Conservation (phyloP, 768 basidiomycete species). For the Russula foetens region DNA sequence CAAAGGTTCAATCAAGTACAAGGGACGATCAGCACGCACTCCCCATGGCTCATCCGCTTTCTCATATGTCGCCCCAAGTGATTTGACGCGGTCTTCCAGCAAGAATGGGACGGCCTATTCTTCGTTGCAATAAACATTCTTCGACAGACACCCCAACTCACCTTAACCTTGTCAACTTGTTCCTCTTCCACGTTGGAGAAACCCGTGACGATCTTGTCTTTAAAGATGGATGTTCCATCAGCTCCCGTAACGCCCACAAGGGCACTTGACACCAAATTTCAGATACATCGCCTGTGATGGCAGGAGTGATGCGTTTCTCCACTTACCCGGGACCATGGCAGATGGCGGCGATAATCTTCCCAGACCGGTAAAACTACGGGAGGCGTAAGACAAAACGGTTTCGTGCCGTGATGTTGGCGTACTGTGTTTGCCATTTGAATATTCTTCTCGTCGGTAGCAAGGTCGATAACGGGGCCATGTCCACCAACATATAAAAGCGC, state of each 20-base stretch:
- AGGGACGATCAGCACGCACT: conserved; percentile 31
- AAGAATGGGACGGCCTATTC: conserved; percentile 57
- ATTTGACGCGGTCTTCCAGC: conserved; percentile 54
- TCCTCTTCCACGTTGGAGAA: conserved; percentile 71
- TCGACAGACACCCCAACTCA: conserved; percentile 17
- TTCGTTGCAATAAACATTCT: neutral
- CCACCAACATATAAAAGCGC: conserved; percentile 77
- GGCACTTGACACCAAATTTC: conserved; percentile 31
- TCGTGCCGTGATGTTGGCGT: no score
- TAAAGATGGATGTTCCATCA: conserved; percentile 57
- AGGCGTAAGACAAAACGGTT: neutral
- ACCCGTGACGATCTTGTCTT: conserved; percentile 47
- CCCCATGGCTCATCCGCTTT: conserved; percentile 50
- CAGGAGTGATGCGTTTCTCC: neutral
- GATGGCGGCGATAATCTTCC: conserved; percentile 62
- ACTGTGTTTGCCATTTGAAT: conserved; percentile 50
- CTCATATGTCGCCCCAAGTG: conserved; percentile 58
- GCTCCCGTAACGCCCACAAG: conserved; percentile 48
- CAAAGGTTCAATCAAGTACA: neutral
- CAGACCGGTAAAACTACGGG: conserved; percentile 53
- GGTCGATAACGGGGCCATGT: conserved; percentile 69
- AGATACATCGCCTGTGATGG: neutral
- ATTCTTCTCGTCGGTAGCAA: conserved; percentile 49
- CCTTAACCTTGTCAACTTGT: conserved; percentile 36
- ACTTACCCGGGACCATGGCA: conserved; percentile 75